Evolutionary conservation across 2,329 filamentous ascomycete species (phyloP), one percentile per base, ranked within the genome.

Genomic region (Ambrosiella beaveri): DNA sequence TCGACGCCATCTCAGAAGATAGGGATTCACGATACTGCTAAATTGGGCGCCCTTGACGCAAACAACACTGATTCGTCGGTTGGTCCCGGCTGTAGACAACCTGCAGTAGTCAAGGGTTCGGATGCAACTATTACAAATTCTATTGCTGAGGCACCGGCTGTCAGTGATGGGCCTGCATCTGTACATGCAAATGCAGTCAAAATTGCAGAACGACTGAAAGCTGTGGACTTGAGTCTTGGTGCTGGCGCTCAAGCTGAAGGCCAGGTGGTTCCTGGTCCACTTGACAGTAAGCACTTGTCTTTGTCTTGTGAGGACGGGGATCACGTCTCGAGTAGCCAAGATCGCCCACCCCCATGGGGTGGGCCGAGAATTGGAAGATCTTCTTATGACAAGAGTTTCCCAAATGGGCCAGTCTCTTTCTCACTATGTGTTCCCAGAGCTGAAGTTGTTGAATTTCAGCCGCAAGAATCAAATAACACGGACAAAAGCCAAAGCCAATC

Each of bases 131-230:
- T 51, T 35, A 19, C 47, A 51, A 51, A 51, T 51, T 51, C 6
- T 51, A 13, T 51, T 11, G 13, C 19, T 2, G 13, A 19, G 7
- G 39, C 52, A 13, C 41, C 49, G 35, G 57, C 51, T 55, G 51
- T 50, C 41, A 55, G 41, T 44, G 51, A 17, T 40, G 38, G 36
- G 27, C 13, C 39, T 47, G 54, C 49, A 44, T 40, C 27, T 36
- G 54, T 37, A 11, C 7, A n/a, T 27, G 47, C 41, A 52, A 47
- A 40, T 35, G 37, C 49, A 17, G 41, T 39, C 17, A 15, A 52
- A 38, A 59, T 57, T 57, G 44, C 40, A 59, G 37, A 45, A 40
- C 53, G 47, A 52, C 53, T 59, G 37, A 36, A 51, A 44, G 58
- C 38, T 27, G 53, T 57, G 19, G 50, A 45, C 39, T 56, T 57